A percentile compares a stretch with the other conserved stretches of the same genome.
phyloP scores from a whole-genome alignment of 495 filamentous ascomycete species.

The Podospora tetraspora region DNA sequence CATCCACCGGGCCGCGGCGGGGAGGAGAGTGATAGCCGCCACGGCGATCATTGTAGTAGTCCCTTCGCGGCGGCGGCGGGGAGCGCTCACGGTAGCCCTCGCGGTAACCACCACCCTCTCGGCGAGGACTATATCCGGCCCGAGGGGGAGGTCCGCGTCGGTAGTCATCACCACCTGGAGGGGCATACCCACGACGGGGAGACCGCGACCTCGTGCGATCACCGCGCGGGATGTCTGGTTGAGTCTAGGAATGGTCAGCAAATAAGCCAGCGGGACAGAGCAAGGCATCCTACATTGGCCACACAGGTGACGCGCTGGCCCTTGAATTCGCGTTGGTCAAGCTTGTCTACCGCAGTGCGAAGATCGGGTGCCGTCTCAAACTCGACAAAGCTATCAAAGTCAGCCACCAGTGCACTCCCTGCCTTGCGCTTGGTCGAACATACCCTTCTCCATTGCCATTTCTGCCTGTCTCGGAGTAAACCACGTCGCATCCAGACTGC shows the following conservation, averaged over 20 bases:
- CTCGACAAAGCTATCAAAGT: conserved; percentile 75
- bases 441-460: conserved; percentile 92
- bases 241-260: conserved; percentile 32
- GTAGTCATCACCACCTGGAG: conserved; percentile 67
- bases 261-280: not conserved
- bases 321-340: conserved; percentile 89
- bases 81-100: conserved; percentile 85
- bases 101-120: conserved; percentile 38
- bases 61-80: conserved; percentile 54
- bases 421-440: conserved; percentile 31
- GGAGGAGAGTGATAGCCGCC: conserved; percentile 70
- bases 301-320: conserved; percentile 74
- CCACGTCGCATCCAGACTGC: conserved; percentile 92
- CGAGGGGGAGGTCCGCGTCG: conserved; percentile 66
- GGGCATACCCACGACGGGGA: conserved; percentile 53
- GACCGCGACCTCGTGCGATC: conserved; percentile 72
- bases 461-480: conserved; percentile 93
- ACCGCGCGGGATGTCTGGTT: conserved; percentile 57
- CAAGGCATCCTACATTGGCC: conserved; percentile 58
- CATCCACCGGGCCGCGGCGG: conserved; percentile 66
- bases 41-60: conserved; percentile 78
- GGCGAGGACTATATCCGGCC: conserved; percentile 66
- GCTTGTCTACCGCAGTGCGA: conserved; percentile 84
- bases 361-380: conserved; percentile 90
- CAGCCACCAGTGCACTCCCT: not conserved